Base-by-base conservation (phyloP, 257 asterid species). In the Nicotiana benthamiana region DNA sequence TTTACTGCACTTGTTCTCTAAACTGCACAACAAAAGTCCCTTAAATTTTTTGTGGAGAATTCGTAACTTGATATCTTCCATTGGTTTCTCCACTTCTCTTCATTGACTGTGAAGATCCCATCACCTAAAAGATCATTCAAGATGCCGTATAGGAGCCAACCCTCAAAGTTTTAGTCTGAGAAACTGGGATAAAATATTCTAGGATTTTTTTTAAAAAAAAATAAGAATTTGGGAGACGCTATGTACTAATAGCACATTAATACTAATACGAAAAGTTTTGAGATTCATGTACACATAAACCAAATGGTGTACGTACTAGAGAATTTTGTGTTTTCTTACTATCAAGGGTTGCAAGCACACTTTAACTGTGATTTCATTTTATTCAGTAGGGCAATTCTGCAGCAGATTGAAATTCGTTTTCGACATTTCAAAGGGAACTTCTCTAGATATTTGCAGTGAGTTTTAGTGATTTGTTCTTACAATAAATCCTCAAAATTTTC, bases 101-200 rank as follows among this genome's bases (percentile, higher is more conserved):
- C 97, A 80, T 93, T 95, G 56, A 93, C 97, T 0, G 94, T 46
- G 83, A 93, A 93, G 79, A 93, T 92, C 53, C 97, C 97, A 36
- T 93, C 97, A 16, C 97, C 97, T 56, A 93, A 64, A 9, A 93
- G 87, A 80, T 87, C 91, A 56, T 62, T 87, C 66, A 93, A 79
- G 61, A 74, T 86, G 79, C 56, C 61, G 60, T 88, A 80, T 79
- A 87, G 86, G 86, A 88, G 43, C 79, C 62, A 60, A 80, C 97
- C 97, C 97, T 93, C 62, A 81, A 18, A 75, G 54, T 28, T 43
- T n/a, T 68, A 40, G 76, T 1, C 28, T 36, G 30, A 36, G 76
- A 68, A 36, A 36, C 53, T 27, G 17, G 70, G 18, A 61, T 10
- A 61, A 22, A 22, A 17, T 24, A 10, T 61, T 22, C 66, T 61